Base-by-base conservation (phyloP, 1,284 basidiomycete genomes). In the Ganoderma multipileum region DNA sequence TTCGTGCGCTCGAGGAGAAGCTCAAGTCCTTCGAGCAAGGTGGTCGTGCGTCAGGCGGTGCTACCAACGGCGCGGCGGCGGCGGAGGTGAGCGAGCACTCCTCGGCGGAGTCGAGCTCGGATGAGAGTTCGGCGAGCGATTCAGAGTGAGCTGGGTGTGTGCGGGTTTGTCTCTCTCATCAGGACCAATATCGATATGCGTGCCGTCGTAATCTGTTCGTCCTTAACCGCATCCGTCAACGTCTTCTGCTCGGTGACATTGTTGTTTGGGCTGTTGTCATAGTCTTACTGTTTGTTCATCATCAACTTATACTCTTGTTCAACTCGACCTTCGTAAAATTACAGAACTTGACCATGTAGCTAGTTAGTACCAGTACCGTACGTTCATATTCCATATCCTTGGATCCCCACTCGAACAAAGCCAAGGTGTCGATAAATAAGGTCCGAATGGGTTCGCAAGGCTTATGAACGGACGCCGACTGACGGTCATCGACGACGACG, bases 1-100 rank as follows among this genome's bases (percentile, higher is more conserved):
- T 97, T 76, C 88, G 93, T 64, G 86, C 90, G 79, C 86, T 98
- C 66, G 95, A 98, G 81, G 90, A 91, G 74, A 87, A 91, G 64
- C 91, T 95, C 84, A 85, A 85, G 30, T 84, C 93, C 23, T 94
- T 95, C 78, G 90, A 94, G 68, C 83, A 86, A 65, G 85, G 84
- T 63, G 79, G 80, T 39, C 81, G 81, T 55, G 80, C 81, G 44
- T 79, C 82, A 8, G 69, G 78, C 16, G 76, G 82, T 14, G 76
- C 81, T 9, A 57, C 69, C 23, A 72, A 72, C 69, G 76, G 79
- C 52, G 78, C 81, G 36, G 74, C 77, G 1, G 78, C 76, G 64
- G 85, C 81, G 41, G 84, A 86, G 63, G 90, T 90, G 68, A 92
- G 89, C 75, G 91, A 92, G 68, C 89, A 86, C 74, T 92, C 90